Conservation (phyloP, 2,329 filamentous ascomycete species). For the Mollisia scopiformis region DNA sequence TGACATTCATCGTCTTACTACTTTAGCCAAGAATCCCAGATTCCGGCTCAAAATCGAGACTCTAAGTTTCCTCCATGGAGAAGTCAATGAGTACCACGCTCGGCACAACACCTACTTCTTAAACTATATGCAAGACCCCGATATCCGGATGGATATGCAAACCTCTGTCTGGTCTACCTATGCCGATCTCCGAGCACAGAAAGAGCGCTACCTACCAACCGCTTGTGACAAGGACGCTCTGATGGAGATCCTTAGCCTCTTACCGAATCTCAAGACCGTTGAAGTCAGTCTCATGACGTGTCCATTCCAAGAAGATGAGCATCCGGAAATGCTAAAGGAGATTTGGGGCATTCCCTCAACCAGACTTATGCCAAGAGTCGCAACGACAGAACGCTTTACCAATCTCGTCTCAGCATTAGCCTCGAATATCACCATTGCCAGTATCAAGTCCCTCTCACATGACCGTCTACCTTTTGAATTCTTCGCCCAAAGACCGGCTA, state of each 20-base stretch:
- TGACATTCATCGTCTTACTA: slow-evolving; percentile 26
- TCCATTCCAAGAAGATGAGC: slow-evolving; percentile 22
- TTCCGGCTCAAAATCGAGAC: slow-evolving; percentile 25
- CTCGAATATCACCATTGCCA: slow-evolving; percentile 6
- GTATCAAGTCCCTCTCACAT: slow-evolving; percentile 26
- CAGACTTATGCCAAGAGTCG: slow-evolving; percentile 24
- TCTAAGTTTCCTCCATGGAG: slow-evolving; percentile 31
- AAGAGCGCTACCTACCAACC: slow-evolving; percentile 27
- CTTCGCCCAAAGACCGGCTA: slow-evolving; percentile 25
- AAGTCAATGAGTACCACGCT: slow-evolving; percentile 35
- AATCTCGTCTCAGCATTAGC: slow-evolving; percentile 22
- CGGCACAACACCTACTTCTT: slow-evolving; percentile 35
- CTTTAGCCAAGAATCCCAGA: slow-evolving; percentile 27
- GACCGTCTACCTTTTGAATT: slow-evolving; percentile 36
- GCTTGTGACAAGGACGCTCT: slow-evolving; percentile 24
- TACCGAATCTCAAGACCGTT: slow-evolving; percentile 27
- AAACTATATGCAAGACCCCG: slow-evolving; percentile 30
- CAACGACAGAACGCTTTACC: slow-evolving; percentile 28
- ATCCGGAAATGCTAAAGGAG: slow-evolving; percentile 22
- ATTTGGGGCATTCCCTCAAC: slow-evolving; percentile 33
- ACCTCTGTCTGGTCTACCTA: slow-evolving; percentile 37
- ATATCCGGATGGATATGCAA: slow-evolving; percentile 31
- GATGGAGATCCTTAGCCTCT: slow-evolving; percentile 17
- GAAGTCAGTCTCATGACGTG: slow-evolving; percentile 26
- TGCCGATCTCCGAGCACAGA: slow-evolving; percentile 33